These are phyloP conservation scores for Coffea eugenioides DNA, from an alignment of 257 asterid species.

Conservation along the genomic window DNA sequence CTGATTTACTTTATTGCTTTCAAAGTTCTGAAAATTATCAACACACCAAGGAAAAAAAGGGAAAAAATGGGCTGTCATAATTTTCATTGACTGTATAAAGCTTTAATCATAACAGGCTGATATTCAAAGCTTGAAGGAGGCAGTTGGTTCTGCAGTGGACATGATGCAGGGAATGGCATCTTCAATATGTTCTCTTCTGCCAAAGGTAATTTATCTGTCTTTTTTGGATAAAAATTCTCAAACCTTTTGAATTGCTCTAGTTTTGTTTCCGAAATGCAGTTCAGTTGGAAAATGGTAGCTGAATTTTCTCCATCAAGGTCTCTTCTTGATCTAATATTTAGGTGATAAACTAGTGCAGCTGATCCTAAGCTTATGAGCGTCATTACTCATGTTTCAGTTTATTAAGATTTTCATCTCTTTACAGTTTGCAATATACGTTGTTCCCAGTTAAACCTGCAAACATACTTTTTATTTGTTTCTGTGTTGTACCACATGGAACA, in stretches of 20 bases:
- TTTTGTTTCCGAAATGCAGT: neutral
- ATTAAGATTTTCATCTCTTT: neutral
- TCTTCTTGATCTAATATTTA: neutral
- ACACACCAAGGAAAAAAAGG: too few relatives aligned
- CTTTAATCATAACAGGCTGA: slow-evolving; percentile 48
- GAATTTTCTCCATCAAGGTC: neutral
- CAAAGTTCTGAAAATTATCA: neutral
- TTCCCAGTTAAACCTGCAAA: neutral
- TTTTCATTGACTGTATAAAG: slow-evolving; percentile 15
- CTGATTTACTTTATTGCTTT: neutral
- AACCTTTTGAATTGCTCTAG: neutral
- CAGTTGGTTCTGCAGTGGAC: slow-evolving; percentile 71
- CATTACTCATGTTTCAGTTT: neutral
- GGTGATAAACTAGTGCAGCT: neutral
- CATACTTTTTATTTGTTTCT: neutral
- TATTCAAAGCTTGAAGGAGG: slow-evolving; percentile 73
- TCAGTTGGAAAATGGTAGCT: neutral
- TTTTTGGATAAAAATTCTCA: neutral
- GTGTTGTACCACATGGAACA: neutral
- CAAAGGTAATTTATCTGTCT: slow-evolving; percentile 45
- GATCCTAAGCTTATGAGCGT: neutral
- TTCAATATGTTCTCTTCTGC: slow-evolving; percentile 50
- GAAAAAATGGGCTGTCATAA: neutral
- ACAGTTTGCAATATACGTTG: neutral
- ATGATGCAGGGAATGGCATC: slow-evolving; percentile 71